Percentiles rank a stretch among this genome's conserved stretches.
Evolutionary conservation across 164 flowering plant species (phyloP).

Genomic region (Liquidambar formosana): DNA sequence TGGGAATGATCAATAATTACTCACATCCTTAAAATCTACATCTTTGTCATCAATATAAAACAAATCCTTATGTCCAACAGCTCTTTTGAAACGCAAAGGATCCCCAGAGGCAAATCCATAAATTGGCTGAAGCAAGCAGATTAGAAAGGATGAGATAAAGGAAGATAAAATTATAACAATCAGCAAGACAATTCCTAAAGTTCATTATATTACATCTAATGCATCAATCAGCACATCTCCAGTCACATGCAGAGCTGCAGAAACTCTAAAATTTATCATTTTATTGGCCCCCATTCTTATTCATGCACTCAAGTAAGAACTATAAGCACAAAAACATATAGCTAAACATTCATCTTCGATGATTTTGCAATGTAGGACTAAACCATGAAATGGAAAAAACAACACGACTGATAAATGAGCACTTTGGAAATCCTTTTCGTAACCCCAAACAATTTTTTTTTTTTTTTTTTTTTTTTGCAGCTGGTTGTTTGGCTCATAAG

Average conservation of each 20-base stretch:
- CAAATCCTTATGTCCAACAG: conserved; percentile 83
- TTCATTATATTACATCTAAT: background rate
- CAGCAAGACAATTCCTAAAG: background rate
- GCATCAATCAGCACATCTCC: background rate
- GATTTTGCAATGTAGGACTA: too few species aligned
- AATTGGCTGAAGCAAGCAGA: conserved; percentile 59
- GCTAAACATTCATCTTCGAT: background rate
- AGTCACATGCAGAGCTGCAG: background rate
- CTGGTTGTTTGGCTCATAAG: too few species aligned
- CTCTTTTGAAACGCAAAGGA: conserved; percentile 79
- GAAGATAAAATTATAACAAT: background rate
- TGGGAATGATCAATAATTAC: conserved; percentile 9
- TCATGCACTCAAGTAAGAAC: background rate
- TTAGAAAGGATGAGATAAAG: background rate
- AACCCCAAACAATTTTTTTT: too few species aligned
- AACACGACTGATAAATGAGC: too few species aligned
- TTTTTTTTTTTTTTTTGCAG: too few species aligned
- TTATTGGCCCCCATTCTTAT: background rate
- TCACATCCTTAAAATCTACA: conserved; percentile 91
- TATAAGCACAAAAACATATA: background rate
- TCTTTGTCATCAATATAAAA: conserved; percentile 91
- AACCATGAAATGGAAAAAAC: too few species aligned
- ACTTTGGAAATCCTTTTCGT: too few species aligned
- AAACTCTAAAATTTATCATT: background rate
- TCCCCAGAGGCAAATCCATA: conserved; percentile 93